Conservation (phyloP, 768 basidiomycete species). For the Pleurotus pulmonarius region DNA sequence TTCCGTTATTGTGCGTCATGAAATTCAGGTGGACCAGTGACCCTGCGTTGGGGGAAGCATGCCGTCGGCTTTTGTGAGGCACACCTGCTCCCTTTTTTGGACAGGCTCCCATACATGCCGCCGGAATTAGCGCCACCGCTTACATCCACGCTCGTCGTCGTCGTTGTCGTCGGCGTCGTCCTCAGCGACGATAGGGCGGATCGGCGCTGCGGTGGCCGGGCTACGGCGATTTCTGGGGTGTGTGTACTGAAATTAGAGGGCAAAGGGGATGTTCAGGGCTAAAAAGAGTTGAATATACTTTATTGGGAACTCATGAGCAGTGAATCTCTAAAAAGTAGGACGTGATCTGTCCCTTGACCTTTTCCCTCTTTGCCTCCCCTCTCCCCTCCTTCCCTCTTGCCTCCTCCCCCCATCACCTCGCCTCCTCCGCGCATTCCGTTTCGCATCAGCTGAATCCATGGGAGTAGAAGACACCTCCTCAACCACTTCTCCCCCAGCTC, state of each 20-base stretch:
- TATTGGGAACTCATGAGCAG: neutral
- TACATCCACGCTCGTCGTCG: neutral
- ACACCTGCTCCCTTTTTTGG: neutral
- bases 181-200: neutral
- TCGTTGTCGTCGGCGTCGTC: neutral
- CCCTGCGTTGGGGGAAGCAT: neutral
- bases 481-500: conserved; percentile 31
- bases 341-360: neutral
- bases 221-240: neutral
- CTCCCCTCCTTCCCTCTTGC: conserved; percentile 57
- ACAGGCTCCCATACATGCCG: neutral
- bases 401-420: conserved; percentile 47
- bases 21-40: neutral
- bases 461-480: conserved; percentile 32
- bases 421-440: conserved; percentile 48
- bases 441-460: conserved; percentile 21
- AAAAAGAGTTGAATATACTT: neutral
- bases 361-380: conserved; percentile 36
- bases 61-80: conserved; percentile 7
- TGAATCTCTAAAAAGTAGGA: neutral
- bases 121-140: neutral
- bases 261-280: neutral
- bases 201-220: neutral
- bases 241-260: neutral
- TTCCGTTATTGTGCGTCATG: neutral